Percentiles rank a stretch among this genome's conserved stretches.
phyloP scores from a whole-genome alignment of 1,284 basidiomycete genomes.

The Puccinia polysora region DNA sequence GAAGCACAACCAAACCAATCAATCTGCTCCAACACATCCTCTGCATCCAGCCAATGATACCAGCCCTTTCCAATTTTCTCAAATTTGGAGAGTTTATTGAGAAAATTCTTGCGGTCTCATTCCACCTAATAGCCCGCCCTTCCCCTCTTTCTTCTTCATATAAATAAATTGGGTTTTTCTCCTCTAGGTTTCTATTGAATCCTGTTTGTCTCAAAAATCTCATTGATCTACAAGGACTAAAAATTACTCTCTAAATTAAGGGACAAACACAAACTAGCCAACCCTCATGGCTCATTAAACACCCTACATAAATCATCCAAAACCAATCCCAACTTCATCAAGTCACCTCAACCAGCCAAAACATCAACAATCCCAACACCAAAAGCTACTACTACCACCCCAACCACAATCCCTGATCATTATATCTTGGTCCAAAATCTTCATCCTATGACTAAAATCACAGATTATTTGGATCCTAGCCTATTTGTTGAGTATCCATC shows the following conservation, averaged over 20 bases:
- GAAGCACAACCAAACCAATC: too few relatives aligned
- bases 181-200: too few relatives aligned
- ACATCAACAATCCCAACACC: too few relatives aligned
- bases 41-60: too few relatives aligned
- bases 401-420: not conserved
- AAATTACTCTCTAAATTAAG: slow-evolving; percentile 31
- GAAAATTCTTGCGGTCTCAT: too few relatives aligned
- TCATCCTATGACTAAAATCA: not conserved
- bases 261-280: slow-evolving; percentile 36
- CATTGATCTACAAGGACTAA: slow-evolving; percentile 20
- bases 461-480: slow-evolving; percentile 28
- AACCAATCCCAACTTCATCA: not conserved
- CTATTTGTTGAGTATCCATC: not conserved
- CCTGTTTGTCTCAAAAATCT: slow-evolving; percentile 8
- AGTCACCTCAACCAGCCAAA: not conserved
- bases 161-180: too few relatives aligned
- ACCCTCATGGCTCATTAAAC: slow-evolving; percentile 36
- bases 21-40: too few relatives aligned
- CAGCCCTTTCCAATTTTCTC: too few relatives aligned
- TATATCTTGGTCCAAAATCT: too few relatives aligned
- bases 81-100: too few relatives aligned
- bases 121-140: too few relatives aligned
- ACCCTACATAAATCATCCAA: slow-evolving; percentile 20
- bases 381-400: not conserved
- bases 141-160: too few relatives aligned